A percentile compares a stretch with the other conserved stretches of the same genome.
Conservation (phyloP, 176 grass and related monocot genomes). For the Triticum urartu region DNA sequence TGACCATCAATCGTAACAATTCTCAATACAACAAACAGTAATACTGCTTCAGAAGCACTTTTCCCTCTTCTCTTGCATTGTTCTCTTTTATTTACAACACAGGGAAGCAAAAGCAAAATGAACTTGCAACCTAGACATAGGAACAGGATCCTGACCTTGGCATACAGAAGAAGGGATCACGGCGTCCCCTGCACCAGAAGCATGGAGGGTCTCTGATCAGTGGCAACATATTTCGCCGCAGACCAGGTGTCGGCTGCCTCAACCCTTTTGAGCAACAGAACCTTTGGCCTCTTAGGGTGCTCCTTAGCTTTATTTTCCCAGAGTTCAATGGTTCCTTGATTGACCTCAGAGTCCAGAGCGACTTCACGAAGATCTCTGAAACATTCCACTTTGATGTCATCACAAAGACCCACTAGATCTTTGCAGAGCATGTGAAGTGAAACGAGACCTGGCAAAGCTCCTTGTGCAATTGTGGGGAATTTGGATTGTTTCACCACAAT, state of each 20-base stretch:
- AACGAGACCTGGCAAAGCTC: background rate
- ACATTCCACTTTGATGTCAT: background rate
- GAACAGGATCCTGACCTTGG: background rate
- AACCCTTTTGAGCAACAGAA: background rate
- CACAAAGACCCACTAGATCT: background rate
- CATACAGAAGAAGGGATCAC: background rate
- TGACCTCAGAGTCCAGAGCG: background rate
- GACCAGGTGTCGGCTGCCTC: background rate
- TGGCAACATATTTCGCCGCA: background rate
- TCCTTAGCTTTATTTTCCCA: conserved; percentile 4
- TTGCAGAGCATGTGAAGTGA: background rate
- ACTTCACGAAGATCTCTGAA: background rate
- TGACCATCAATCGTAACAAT: background rate
- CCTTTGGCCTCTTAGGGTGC: conserved; percentile 1
- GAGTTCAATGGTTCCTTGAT: background rate
- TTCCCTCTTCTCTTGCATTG: background rate
- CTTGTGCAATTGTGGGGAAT: background rate
- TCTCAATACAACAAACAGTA: background rate
- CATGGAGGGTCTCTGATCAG: background rate
- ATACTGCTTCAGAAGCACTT: background rate
- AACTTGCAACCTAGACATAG: background rate
- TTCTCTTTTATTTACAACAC: background rate
- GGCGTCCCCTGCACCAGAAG: background rate
- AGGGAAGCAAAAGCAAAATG: background rate
- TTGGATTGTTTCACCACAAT: background rate